These are phyloP conservation scores for Corniculantispora saksenae DNA, from an alignment of 2,329 filamentous ascomycete genomes.

Conservation along the genomic window DNA sequence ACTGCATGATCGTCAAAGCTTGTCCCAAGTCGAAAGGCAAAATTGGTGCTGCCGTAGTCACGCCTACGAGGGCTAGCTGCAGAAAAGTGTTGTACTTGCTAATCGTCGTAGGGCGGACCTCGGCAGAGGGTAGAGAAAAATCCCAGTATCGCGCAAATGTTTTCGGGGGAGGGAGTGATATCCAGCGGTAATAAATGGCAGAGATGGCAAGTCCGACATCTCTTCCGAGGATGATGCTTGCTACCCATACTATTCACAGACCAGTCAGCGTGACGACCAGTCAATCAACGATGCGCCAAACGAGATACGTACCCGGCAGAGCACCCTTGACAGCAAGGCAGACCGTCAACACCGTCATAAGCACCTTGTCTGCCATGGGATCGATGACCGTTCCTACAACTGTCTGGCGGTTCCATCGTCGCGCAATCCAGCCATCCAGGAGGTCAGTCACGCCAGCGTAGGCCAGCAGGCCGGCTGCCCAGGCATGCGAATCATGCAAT, in stretches of 20 bases:
- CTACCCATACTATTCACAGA: conserved; percentile 69
- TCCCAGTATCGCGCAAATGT: conserved; percentile 95
- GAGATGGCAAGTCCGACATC: conserved; percentile 81
- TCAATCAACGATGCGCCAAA: not conserved
- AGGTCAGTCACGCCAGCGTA: conserved; percentile 92
- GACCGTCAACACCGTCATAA: conserved; percentile 92
- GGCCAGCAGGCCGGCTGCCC: conserved; percentile 81
- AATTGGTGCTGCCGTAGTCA: conserved; percentile 79
- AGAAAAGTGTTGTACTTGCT: conserved; percentile 94
- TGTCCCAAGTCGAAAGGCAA: conserved; percentile 58
- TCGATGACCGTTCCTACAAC: conserved; percentile 94
- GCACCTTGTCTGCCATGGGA: conserved; percentile 92
- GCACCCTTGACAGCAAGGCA: conserved; percentile 81
- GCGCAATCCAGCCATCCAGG: conserved; percentile 90
- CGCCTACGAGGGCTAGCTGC: conserved; percentile 82
- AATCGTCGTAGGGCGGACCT: conserved; percentile 80
- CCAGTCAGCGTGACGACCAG: not conserved
- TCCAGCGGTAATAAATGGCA: conserved; percentile 94
- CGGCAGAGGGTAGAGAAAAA: conserved; percentile 85
- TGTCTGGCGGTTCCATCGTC: conserved; percentile 83
- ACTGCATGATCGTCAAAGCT: conserved; percentile 65
- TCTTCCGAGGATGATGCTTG: conserved; percentile 84
- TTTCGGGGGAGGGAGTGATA: conserved; percentile 89
- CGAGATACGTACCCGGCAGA: conserved; percentile 65
- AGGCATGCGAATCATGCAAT: conserved; percentile 75